Evolutionary conservation across 768 basidiomycete genomes (phyloP), one percentile per base, ranked within the genome.

Genomic region (Mycena rosella): DNA sequence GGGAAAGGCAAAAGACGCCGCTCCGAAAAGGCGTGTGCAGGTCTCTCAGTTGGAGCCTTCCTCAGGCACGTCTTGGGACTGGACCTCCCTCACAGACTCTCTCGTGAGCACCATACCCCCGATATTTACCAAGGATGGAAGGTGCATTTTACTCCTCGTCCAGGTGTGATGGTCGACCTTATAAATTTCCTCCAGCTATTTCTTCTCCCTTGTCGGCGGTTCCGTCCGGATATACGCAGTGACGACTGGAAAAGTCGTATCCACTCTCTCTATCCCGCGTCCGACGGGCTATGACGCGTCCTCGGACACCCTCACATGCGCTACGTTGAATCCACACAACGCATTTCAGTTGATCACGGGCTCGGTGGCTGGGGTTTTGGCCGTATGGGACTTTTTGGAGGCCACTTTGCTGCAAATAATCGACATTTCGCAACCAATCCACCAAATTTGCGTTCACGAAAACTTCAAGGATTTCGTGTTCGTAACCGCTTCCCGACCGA

Each of bases 361-460:
- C 53, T 94, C 94, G 10, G 74, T 90, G 65, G 92, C 96, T 72
- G 97, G 96, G n/a, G 86, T 85, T 38, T 79, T 99, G 68, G 88
- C 93, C 76, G 81, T 98, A 27, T 99, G 98, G 98, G 96, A 99
- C 80, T 96, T 93, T 78, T 81, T 96, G 40, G 96, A 98, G 65
- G 96, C 91, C 7, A 82, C 85, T 10, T 80, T 98, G 14, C 81
- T 98, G 65, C 88, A 90, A 67, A 93, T 91, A 2, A 86, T 98
- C 68, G 84, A 88, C 63, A 74, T 95, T 48, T 84, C 84, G 30
- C 87, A 91, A 65, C 89, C 91, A 17, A 89, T 96, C 71, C 86
- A 88, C 69, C 85, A 87, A 72, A 79, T 96, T 60, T 91, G 91
- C 65, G 88, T 87, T 0, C 94, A 95, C 74, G 86, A 89, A 69